These are phyloP conservation scores for Phytophthora fragariaefolia DNA, from an alignment of 352 stramenopile genomes.

Conservation along the genomic window DNA sequence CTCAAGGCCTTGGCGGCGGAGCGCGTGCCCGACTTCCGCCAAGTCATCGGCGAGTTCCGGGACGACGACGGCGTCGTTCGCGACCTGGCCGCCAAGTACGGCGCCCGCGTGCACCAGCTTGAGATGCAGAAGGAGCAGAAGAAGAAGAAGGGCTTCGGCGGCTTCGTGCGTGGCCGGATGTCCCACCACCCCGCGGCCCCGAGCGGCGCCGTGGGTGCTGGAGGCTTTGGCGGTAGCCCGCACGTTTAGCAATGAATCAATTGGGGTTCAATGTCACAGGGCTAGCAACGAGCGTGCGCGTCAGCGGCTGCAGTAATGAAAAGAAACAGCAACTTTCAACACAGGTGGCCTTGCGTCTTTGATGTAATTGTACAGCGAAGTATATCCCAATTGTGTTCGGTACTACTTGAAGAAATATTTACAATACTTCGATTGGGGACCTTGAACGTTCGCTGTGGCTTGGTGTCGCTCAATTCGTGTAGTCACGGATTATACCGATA, in stretches of 20 bases:
- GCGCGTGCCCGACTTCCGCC: constrained; percentile 77
- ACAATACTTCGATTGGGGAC: too few species aligned
- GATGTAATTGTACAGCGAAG: too few species aligned
- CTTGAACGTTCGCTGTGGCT: too few species aligned
- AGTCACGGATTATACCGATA: too few species aligned
- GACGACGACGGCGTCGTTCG: constrained; percentile 83
- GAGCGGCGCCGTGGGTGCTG: constrained; percentile 25
- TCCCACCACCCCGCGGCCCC: constrained; percentile 56
- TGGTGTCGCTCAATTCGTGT: too few species aligned
- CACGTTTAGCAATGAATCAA: constrained; percentile 28
- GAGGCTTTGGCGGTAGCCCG: constrained; percentile 25
- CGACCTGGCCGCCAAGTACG: constrained; percentile 80
- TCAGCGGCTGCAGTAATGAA: constrained; percentile 1
- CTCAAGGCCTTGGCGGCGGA: constrained; percentile 83
- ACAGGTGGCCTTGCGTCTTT: too few species aligned
- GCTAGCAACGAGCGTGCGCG: not conserved
- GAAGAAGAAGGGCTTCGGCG: constrained; percentile 84
- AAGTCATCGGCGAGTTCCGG: constrained; percentile 79
- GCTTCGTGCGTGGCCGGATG: constrained; percentile 81
- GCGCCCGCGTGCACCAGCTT: constrained; percentile 74
- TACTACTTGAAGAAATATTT: too few species aligned
- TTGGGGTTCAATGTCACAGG: constrained; percentile 7
- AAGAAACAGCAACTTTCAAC: not conserved
- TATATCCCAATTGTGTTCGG: too few species aligned
- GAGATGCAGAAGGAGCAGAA: constrained; percentile 86